Conservation (phyloP, 2,329 filamentous ascomycete species). For the Colletotrichum sp. region DNA sequence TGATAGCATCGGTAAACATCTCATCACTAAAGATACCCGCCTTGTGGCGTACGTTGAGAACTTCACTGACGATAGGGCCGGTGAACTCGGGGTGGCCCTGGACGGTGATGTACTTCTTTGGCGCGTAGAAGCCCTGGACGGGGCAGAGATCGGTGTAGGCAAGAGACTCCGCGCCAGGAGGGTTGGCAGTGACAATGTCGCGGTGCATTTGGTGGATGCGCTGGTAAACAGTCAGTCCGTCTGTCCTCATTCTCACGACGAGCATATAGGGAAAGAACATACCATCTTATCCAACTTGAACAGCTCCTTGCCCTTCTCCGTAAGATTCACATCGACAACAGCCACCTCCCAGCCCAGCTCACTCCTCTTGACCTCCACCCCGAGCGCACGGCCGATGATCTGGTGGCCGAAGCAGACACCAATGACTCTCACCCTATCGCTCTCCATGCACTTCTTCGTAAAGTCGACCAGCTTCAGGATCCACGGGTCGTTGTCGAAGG, state of each 20-base stretch:
- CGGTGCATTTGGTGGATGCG: slow-evolving; percentile 86
- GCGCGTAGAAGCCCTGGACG: slow-evolving; percentile 81
- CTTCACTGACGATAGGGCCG: slow-evolving; percentile 70
- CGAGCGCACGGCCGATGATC: slow-evolving; percentile 77
- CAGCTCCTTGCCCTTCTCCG: slow-evolving; percentile 70
- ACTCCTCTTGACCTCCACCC: slow-evolving; percentile 68
- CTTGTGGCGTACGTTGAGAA: slow-evolving; percentile 68
- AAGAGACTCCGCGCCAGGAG: slow-evolving; percentile 64
- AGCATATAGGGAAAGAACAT: slow-evolving; percentile 18
- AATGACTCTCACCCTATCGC: slow-evolving; percentile 70
- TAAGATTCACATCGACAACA: slow-evolving; percentile 72
- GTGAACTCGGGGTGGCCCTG: slow-evolving; percentile 90
- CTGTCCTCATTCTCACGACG: neutral
- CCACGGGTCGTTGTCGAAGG: slow-evolving; percentile 78
- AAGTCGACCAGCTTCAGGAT: slow-evolving; percentile 77
- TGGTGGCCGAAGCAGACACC: slow-evolving; percentile 91
- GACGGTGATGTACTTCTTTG: slow-evolving; percentile 71
- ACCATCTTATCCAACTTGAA: slow-evolving; percentile 70
- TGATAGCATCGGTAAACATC: slow-evolving; percentile 71
- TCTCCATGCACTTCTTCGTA: slow-evolving; percentile 60
- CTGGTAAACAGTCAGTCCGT: slow-evolving; percentile 39
- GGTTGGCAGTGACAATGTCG: slow-evolving; percentile 73
- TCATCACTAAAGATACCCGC: slow-evolving; percentile 74
- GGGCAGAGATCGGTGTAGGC: slow-evolving; percentile 70
- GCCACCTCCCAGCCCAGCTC: slow-evolving; percentile 81